Percentiles rank a stretch among this genome's conserved stretches.
phyloP scores from a whole-genome alignment of 768 basidiomycete species.

The Boletus subcaerulescens region DNA sequence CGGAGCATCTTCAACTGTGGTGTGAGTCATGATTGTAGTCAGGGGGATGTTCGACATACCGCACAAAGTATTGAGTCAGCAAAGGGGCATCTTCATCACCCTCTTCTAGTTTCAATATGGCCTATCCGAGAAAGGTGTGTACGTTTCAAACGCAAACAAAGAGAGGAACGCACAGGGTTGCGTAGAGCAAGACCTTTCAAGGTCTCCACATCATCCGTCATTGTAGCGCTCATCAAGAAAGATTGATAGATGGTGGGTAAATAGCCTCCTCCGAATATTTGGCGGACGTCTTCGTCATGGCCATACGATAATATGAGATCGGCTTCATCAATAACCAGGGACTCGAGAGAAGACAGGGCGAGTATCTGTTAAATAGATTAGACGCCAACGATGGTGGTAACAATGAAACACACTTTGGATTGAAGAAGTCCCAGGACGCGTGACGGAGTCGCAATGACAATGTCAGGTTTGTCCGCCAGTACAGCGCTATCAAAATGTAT shows the following conservation, averaged over 20 bases:
- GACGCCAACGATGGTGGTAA: neutral
- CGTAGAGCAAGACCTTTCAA: slow-evolving; percentile 86
- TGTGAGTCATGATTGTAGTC: neutral
- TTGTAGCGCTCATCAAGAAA: slow-evolving; percentile 95
- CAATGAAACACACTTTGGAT: slow-evolving; percentile 50
- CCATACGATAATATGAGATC: slow-evolving; percentile 97
- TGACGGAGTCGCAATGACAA: slow-evolving; percentile 78
- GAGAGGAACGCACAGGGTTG: slow-evolving; percentile 64
- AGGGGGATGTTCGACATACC: slow-evolving; percentile 40
- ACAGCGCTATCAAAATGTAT: slow-evolving; percentile 37
- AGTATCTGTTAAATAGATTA: slow-evolving; percentile 49
- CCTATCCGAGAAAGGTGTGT: slow-evolving; percentile 43
- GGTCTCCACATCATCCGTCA: slow-evolving; percentile 93
- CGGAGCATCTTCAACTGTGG: slow-evolving; percentile 60
- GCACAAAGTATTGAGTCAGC: slow-evolving; percentile 83
- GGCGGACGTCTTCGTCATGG: slow-evolving; percentile 84
- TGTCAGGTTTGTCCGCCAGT: slow-evolving; percentile 71
- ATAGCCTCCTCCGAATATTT: slow-evolving; percentile 64
- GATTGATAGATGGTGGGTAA: slow-evolving; percentile 84
- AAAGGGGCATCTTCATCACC: slow-evolving; percentile 77
- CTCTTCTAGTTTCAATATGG: slow-evolving; percentile 83
- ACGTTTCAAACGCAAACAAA: neutral
- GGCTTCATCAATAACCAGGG: slow-evolving; percentile 95
- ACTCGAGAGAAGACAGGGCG: slow-evolving; percentile 63
- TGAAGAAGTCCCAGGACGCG: slow-evolving; percentile 65